phyloP scores from a whole-genome alignment of 2,329 filamentous ascomycete species.

The Emergomyces africanus region DNA sequence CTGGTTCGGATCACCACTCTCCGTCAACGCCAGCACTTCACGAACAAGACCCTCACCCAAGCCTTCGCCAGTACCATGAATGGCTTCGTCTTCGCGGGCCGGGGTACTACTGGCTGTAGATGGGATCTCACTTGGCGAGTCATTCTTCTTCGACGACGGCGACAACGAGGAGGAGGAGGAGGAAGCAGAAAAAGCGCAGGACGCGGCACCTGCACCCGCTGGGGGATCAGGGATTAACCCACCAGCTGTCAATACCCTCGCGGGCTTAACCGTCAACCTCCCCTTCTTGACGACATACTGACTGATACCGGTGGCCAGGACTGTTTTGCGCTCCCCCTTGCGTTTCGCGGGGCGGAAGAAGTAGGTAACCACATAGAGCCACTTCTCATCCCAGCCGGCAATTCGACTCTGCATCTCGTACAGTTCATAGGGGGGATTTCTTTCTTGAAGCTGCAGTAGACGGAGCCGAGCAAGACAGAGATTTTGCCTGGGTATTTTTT shows the following conservation, averaged over 20 bases:
- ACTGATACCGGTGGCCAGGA: slow-evolving; percentile 59
- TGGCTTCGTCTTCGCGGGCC: slow-evolving; percentile 19
- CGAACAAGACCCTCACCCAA: slow-evolving; percentile 24
- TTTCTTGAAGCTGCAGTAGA: slow-evolving; percentile 58
- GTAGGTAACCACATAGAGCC: slow-evolving; percentile 64
- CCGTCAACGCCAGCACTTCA: slow-evolving; percentile 24
- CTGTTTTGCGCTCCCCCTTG: slow-evolving; percentile 44
- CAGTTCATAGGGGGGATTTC: slow-evolving; percentile 57
- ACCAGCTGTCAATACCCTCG: slow-evolving; percentile 57
- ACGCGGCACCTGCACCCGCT: slow-evolving; percentile 36
- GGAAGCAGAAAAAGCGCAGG: too few species aligned
- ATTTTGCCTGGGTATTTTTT: slow-evolving; percentile 36
- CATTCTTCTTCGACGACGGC: slow-evolving; percentile 15
- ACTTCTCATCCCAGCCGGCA: slow-evolving; percentile 67
- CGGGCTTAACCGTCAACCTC: slow-evolving; percentile 71
- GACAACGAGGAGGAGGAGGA: slow-evolving; percentile 2
- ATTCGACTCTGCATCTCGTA: slow-evolving; percentile 66
- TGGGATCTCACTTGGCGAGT: slow-evolving; percentile 13
- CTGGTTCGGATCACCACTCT: slow-evolving; percentile 17
- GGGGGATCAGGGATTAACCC: slow-evolving; percentile 64
- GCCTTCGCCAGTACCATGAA: slow-evolving; percentile 16
- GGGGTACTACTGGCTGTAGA: slow-evolving; percentile 3
- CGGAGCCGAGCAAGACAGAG: slow-evolving; percentile 57
- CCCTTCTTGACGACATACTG: slow-evolving; percentile 79
- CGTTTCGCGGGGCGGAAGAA: slow-evolving; percentile 45